Base-by-base conservation (phyloP, 2,329 filamentous ascomycete species). In the Trichoderma cornu-damae region DNA sequence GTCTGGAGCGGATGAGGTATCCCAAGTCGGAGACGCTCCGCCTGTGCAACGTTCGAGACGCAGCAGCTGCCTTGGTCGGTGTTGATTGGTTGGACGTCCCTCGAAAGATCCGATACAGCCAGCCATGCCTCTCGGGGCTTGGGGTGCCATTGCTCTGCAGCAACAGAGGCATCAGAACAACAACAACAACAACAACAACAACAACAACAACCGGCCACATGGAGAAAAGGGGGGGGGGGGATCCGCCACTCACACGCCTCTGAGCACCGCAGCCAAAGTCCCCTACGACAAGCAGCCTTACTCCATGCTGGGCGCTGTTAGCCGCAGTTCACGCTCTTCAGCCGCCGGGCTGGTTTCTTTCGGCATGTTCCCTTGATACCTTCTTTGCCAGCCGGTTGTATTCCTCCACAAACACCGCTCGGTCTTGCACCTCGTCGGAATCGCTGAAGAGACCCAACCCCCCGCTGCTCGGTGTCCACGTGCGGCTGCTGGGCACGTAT, bases 311-410 rank as follows among this genome's bases (percentile, higher is more conserved):
- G 38, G 30, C 26, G 2, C 11, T 12, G 47, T 62, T 28, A 60
- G 57, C 18, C 40, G 40, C 4, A 9, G 3, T 6, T 42, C 34
- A 34, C 12, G 47, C 7, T 34, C 35, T 22, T 22, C 11, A 22
- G 6, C 4, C 11, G 20, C 9, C 2, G 11, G n/a, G 2, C 8
- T 22, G 1, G 7, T 18, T 3, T 1, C n/a, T n/a, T 34, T n/a
- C 4, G 9, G 14, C 14, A 7, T 6, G 11, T 16, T 4, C 4
- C 4, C 7, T 1, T 8, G 61, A 30, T 60, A 84, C 83, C 76
- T 81, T 81, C 57, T 74, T 77, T 2, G 84, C 84, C 4, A 86
- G 67, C 4, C 75, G 72, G 66, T 87, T 87, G 67, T 85, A 87
- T 62, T 85, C 80, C 6, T 77, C 64, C 5, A 85, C 67, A 65